Percentiles rank a stretch among this genome's conserved stretches.
Conservation (phyloP, 768 basidiomycete genomes). For the Tulasnella calospora region DNA sequence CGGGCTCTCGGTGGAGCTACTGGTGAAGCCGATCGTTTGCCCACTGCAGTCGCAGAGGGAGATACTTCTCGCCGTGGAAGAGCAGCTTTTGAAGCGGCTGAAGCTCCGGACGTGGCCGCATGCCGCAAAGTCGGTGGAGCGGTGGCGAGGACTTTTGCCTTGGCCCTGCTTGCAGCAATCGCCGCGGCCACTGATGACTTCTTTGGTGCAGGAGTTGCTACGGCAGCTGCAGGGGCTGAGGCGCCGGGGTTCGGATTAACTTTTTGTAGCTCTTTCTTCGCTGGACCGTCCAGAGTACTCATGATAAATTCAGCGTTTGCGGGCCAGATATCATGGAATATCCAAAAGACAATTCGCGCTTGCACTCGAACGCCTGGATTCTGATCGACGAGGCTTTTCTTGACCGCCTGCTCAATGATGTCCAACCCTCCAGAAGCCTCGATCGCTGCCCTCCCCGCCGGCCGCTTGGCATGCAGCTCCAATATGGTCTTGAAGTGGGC, state of each 20-base stretch:
- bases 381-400: conserved; percentile 67
- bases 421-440: conserved; percentile 68
- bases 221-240: conserved; percentile 39
- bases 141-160: conserved; percentile 75
- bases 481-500: conserved; percentile 72
- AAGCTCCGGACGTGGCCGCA: conserved; percentile 67
- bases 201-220: conserved; percentile 55
- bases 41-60: conserved; percentile 17
- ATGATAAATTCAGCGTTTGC: conserved; percentile 61
- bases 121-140: conserved; percentile 76
- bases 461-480: conserved; percentile 60
- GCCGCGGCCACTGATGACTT: conserved; percentile 80
- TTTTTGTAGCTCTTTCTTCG: conserved; percentile 82
- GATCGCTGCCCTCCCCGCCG: conserved; percentile 51
- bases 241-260: conserved; percentile 52
- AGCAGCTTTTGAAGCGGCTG: conserved; percentile 41
- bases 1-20: background rate
- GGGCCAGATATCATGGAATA: conserved; percentile 69
- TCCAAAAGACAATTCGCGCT: conserved; percentile 73
- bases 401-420: conserved; percentile 64
- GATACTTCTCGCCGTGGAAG: conserved; percentile 34
- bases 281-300: conserved; percentile 58
- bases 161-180: conserved; percentile 85
- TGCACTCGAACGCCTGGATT: conserved; percentile 75
- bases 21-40: conserved; percentile 45